Conservation (phyloP, 192 early-diverging fungal genomes). For the Rhizophagus sp. region DNA sequence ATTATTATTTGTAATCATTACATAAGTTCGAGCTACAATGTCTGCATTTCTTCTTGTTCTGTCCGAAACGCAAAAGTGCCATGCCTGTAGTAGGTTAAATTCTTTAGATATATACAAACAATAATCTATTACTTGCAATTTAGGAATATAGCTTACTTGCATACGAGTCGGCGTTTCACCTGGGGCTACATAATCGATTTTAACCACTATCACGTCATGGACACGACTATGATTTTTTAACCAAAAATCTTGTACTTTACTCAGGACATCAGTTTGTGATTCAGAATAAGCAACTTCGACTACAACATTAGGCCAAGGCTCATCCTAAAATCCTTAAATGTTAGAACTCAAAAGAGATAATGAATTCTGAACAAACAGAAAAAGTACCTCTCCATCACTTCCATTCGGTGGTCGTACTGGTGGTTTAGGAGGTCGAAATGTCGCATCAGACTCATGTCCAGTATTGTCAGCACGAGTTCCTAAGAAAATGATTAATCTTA, state of each 20-base stretch:
- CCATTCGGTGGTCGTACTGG: not conserved
- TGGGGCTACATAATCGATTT: not conserved
- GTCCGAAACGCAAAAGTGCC: not conserved
- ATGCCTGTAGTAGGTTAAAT: not conserved
- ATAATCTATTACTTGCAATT: not conserved
- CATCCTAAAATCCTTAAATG: not conserved
- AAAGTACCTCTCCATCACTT: constrained; percentile 6
- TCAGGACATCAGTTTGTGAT: not conserved
- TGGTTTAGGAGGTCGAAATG: constrained; percentile 4
- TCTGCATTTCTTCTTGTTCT: not conserved
- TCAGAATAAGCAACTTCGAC: constrained; percentile 15
- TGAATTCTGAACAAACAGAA: not conserved
- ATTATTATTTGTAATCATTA: not conserved
- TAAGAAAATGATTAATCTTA: constrained; percentile 12
- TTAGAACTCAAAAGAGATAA: not conserved
- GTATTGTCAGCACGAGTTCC: not conserved
- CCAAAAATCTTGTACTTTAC: not conserved
- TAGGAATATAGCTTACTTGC: constrained; percentile 7
- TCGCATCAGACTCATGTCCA: not conserved
- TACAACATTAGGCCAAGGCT: constrained; percentile 19
- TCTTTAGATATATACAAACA: not conserved
- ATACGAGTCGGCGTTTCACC: not conserved
- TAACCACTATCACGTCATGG: not conserved
- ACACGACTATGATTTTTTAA: not conserved
- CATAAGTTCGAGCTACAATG: not conserved